Evolutionary conservation across 257 asterid genomes (phyloP).

Genomic region (Leonotis leonurus): DNA sequence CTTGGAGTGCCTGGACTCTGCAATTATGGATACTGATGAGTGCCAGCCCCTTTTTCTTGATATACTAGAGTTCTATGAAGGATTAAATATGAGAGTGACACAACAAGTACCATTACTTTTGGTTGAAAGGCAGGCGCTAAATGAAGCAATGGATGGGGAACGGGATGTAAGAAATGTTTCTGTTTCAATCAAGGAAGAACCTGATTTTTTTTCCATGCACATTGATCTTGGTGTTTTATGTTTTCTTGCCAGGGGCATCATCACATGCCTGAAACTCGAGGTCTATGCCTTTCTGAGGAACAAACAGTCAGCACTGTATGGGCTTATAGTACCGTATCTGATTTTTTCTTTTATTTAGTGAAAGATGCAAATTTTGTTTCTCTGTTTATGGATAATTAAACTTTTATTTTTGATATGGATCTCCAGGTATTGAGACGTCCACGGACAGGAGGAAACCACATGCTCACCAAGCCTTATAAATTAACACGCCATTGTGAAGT

Average conservation of each 20-base stretch:
- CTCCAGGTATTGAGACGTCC: conserved; percentile 56
- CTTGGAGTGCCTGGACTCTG: conserved; percentile 89
- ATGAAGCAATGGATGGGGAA: conserved; percentile 98
- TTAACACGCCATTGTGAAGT: conserved; percentile 79
- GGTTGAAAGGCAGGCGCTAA: conserved; percentile 90
- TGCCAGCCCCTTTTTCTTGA: conserved; percentile 92
- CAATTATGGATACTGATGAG: conserved; percentile 75
- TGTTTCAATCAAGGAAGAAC: not conserved
- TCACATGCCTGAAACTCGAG: conserved; percentile 93
- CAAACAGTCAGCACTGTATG: conserved; percentile 87
- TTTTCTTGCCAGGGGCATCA: conserved; percentile 63
- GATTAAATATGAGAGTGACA: conserved; percentile 72
- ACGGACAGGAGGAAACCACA: conserved; percentile 56
- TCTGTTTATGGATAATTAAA: not conserved
- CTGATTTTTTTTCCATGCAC: not conserved
- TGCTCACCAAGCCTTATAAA: conserved; percentile 71
- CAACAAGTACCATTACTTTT: conserved; percentile 87
- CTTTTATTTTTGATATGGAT: conserved; percentile 15
- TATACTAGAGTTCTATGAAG: conserved; percentile 75
- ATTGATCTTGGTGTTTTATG: not conserved
- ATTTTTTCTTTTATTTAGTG: not conserved
- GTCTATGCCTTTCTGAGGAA: conserved; percentile 93
- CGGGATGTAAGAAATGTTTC: conserved; percentile 47
- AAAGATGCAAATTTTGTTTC: not conserved
- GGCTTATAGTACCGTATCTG: not conserved